Base-by-base conservation (phyloP, 2,329 filamentous ascomycete genomes). In the Talaromyces atroroseus region DNA sequence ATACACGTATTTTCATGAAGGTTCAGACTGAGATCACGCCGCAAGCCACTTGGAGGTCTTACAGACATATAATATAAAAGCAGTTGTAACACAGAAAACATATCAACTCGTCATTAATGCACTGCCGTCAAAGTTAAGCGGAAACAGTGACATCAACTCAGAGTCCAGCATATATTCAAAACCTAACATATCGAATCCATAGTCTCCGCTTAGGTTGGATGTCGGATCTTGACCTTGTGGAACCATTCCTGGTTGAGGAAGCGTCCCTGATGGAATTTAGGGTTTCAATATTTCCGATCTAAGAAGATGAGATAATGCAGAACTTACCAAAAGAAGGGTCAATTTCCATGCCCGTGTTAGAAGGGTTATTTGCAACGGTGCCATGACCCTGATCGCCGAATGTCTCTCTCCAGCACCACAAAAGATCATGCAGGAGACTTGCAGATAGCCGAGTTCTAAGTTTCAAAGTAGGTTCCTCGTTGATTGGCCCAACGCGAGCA, bases 381-480 rank as follows among this genome's bases (percentile, higher is more conserved):
- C 21, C 20, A 12, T 7, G 23, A 21, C 21, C 49, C 14, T 61
- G 57, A 11, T 60, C 59, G 6, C 62, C 59, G 36, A 59, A 63
- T 10, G 47, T 57, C 23, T 61, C 47, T 44, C 63, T 57, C 60
- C 61, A 65, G 6, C 38, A 55, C 59, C 60, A 62, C 21, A 65
- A 29, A 18, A 57, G 48, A 46, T 65, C 62, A 40, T 62, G 59
- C 5, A 63, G 44, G 8, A 62, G 38, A 51, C 63, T 62, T 5
- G 58, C 62, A 2, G 58, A 52, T 29, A 61, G 29, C 10, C 61
- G 49, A 12, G 58, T 59, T 20, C 49, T 52, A 8, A 62, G 29
- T 21, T 57, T 60, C 26, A 63, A 49, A 7, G 34, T 38, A 4
- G 61, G 62, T 16, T 59, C 58, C 20, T 60, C 47, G 3, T 45